A percentile compares a stretch with the other conserved stretches of the same genome.
These are phyloP conservation scores for Fusarium sororula DNA, from an alignment of 2,329 filamentous ascomycete species.

Conservation along the genomic window DNA sequence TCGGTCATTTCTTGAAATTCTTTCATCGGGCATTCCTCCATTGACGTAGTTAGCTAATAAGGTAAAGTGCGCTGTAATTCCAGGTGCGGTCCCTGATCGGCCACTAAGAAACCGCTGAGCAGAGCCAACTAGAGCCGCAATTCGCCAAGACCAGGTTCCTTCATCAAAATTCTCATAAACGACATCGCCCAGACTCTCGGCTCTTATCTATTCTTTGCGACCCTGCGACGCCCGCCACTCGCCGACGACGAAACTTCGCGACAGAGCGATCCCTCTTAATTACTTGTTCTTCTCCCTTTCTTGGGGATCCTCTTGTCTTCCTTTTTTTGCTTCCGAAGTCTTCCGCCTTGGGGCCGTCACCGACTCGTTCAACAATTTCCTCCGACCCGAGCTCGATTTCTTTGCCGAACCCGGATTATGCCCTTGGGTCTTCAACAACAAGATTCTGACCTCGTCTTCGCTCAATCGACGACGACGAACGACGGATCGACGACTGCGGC, in stretches of 20 bases:
- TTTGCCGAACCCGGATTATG: conserved; percentile 31
- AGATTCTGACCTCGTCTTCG: conserved; percentile 37
- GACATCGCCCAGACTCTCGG: conserved; percentile 20
- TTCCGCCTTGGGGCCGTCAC: conserved; percentile 22
- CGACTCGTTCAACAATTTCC: conserved; percentile 4
- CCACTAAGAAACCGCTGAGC: conserved; percentile 25
- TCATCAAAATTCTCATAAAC: conserved; percentile 36
- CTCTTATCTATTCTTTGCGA: conserved; percentile 24
- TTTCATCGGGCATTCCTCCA: conserved; percentile 1
- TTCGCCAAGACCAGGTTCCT: conserved; percentile 10
- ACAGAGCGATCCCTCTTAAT: conserved; percentile 18
- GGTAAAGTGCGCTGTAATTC: conserved; percentile 1
- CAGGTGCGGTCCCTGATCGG: conserved; percentile 3
- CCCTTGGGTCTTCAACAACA: conserved; percentile 41
- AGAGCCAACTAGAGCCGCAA: conserved; percentile 31
- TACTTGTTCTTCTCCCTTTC: not conserved
- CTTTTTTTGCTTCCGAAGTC: conserved; percentile 10
- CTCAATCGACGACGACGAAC: conserved; percentile 26
- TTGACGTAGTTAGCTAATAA: not conserved
- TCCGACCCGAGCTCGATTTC: not conserved
- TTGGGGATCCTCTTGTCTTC: conserved; percentile 19
- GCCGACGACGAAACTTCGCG: not conserved
- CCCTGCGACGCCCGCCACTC: conserved; percentile 24
- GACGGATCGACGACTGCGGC: conserved; percentile 29
- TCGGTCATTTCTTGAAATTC: conserved; percentile 14